Conservation (phyloP, 306 rosid genomes). For the Medicago lupulina region DNA sequence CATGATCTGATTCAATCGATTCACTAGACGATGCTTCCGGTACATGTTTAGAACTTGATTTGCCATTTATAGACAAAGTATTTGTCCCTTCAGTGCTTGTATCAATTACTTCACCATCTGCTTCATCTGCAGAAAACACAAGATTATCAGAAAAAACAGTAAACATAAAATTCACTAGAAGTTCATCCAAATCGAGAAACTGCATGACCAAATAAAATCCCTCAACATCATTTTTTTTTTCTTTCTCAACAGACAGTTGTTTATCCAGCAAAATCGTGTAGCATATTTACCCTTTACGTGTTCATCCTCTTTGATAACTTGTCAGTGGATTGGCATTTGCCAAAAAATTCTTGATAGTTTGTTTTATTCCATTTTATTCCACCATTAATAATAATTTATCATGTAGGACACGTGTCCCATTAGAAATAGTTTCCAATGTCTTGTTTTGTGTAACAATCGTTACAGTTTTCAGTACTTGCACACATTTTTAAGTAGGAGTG, state of each 20-base stretch:
- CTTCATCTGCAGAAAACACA: constrained; percentile 44
- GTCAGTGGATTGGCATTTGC: constrained; percentile 29
- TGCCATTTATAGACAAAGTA: constrained; percentile 40
- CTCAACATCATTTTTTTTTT: background rate
- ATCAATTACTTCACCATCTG: constrained; percentile 69
- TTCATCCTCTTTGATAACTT: background rate
- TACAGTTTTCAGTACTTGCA: background rate
- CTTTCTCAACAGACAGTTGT: background rate
- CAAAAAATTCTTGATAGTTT: constrained; percentile 26
- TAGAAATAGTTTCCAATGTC: background rate
- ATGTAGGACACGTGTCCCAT: background rate
- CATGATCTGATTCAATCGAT: constrained; percentile 49
- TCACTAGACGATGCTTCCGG: constrained; percentile 57
- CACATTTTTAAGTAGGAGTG: background rate
- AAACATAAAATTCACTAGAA: constrained; percentile 31
- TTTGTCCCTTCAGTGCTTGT: constrained; percentile 44
- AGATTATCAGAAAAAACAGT: constrained; percentile 25
- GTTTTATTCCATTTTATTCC: constrained; percentile 22
- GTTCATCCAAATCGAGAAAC: constrained; percentile 28
- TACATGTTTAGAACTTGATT: constrained; percentile 32
- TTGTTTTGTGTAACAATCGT: background rate
- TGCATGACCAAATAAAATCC: background rate
- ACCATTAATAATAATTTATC: constrained; percentile 1
- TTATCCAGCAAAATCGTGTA: constrained; percentile 27
- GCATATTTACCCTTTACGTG: background rate